These are phyloP conservation scores for Moricandia arvensis DNA, from an alignment of 345 rosid genomes.

Conservation along the genomic window DNA sequence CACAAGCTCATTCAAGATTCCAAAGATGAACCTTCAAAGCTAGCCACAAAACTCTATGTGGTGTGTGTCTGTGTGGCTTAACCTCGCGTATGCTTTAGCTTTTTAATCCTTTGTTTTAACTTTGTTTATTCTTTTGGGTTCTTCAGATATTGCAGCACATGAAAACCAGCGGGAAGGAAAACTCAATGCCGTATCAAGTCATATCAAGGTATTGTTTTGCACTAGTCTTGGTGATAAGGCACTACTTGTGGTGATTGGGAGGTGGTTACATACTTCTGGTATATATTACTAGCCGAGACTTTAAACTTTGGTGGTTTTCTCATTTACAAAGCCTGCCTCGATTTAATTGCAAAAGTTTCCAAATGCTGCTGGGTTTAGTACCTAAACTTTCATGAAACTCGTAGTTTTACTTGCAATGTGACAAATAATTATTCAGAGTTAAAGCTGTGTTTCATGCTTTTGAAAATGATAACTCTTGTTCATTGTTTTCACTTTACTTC, in stretches of 20 bases:
- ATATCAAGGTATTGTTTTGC: slow-evolving; percentile 71
- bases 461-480: not conserved
- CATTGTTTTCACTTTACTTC: slow-evolving; percentile 18
- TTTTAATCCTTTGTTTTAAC: slow-evolving; percentile 11
- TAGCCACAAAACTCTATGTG: slow-evolving; percentile 94
- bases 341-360: not conserved
- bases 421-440: not conserved
- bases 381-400: not conserved
- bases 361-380: slow-evolving; percentile 1
- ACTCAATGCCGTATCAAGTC: slow-evolving; percentile 99
- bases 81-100: not conserved
- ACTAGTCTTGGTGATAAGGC: not conserved
- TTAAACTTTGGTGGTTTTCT: not conserved
- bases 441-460: not conserved
- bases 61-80: slow-evolving; percentile 37
- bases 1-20: slow-evolving; percentile 98
- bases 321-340: not conserved
- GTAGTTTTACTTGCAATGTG: not conserved
- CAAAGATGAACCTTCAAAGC: slow-evolving; percentile 87
- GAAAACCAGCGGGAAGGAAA: slow-evolving; percentile 97
- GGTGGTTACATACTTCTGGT: not conserved
- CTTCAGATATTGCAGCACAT: slow-evolving; percentile 92
- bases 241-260: not conserved
- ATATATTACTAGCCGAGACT: not conserved
- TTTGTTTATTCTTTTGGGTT: slow-evolving; percentile 19